phyloP scores from a whole-genome alignment of 1,139 yeast genomes.

The Suhomyces chickasaworum region DNA sequence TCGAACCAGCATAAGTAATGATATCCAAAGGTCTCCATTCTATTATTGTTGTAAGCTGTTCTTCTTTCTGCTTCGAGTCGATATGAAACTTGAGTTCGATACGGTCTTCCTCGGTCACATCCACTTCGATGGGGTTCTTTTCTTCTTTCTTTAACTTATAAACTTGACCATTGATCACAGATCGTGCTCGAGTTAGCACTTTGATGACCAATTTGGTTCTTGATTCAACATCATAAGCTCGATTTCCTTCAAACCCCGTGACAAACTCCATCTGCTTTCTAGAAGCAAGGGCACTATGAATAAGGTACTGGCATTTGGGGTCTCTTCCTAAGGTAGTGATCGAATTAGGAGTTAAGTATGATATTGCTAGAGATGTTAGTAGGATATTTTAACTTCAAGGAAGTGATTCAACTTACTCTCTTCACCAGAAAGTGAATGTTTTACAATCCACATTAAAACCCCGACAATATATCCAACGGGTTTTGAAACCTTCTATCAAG shows the following conservation, averaged over 20 bases:
- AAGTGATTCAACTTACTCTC: conserved; percentile 5
- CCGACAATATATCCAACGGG: background rate
- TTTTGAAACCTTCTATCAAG: background rate
- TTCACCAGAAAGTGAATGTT: conserved; percentile 6
- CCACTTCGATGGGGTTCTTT: conserved; percentile 20
- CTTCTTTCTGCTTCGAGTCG: conserved; percentile 17
- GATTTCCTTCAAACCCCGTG: conserved; percentile 3
- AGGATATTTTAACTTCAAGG: too few relatives aligned
- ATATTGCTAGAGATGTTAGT: conserved; percentile 11
- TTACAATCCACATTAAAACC: conserved; percentile 18
- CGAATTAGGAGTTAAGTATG: conserved; percentile 20
- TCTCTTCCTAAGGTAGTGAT: conserved; percentile 36
- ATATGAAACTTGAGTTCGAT: conserved; percentile 26
- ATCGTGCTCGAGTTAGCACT: conserved; percentile 35
- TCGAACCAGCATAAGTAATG: conserved; percentile 11
- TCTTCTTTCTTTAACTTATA: conserved; percentile 26
- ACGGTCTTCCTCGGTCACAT: conserved; percentile 18
- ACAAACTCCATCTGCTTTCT: conserved; percentile 32
- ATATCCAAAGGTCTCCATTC: conserved; percentile 31
- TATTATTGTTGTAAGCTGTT: conserved; percentile 18
- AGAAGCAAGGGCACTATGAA: conserved; percentile 32
- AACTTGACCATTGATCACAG: conserved; percentile 31
- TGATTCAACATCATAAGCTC: conserved; percentile 13
- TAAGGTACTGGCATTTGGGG: conserved; percentile 25
- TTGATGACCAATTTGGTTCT: conserved; percentile 26